Evolutionary conservation across 2,329 filamentous ascomycete species (phyloP).

Genomic region (Ceratocystiopsis sp.): DNA sequence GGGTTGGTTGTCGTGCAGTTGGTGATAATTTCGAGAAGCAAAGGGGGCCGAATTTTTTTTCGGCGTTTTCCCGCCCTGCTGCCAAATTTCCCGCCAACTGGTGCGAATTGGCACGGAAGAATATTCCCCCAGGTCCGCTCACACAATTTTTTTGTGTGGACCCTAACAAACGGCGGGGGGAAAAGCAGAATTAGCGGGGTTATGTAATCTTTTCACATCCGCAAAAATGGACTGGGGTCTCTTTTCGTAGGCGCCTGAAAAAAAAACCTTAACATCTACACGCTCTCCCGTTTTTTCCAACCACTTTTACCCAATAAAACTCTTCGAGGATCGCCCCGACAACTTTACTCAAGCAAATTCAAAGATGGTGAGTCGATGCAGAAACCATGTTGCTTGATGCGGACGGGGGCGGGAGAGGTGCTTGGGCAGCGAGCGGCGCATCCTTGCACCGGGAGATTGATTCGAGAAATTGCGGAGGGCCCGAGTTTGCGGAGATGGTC

Average conservation of each 20-base stretch:
- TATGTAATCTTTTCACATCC: too few species aligned
- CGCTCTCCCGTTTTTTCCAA: conserved; percentile 2
- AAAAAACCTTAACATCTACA: conserved; percentile 1
- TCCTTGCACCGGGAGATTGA: not conserved
- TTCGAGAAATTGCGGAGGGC: not conserved
- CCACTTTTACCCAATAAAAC: conserved; percentile 16
- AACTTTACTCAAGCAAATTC: conserved; percentile 21
- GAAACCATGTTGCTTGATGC: not conserved
- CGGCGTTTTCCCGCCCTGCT: not conserved
- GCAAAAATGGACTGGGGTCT: not conserved
- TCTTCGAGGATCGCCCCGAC: conserved; percentile 55
- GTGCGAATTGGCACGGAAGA: conserved; percentile 6
- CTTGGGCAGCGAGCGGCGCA: too few species aligned
- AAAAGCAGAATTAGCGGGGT: not conserved
- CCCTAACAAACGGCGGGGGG: conserved; percentile 6
- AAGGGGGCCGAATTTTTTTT: not conserved
- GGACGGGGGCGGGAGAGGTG: too few species aligned
- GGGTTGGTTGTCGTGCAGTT: conserved; percentile 1
- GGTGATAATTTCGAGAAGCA: not conserved
- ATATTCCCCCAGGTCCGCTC: conserved; percentile 3
- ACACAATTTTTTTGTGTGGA: conserved; percentile 6
- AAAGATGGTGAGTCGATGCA: conserved; percentile 36
- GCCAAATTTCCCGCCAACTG: not conserved
- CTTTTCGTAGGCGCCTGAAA: not conserved
- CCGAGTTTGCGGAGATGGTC: too few species aligned